phyloP scores from a whole-genome alignment of 2,329 filamentous ascomycete genomes.

The Coccinonectria pachysandricola region DNA sequence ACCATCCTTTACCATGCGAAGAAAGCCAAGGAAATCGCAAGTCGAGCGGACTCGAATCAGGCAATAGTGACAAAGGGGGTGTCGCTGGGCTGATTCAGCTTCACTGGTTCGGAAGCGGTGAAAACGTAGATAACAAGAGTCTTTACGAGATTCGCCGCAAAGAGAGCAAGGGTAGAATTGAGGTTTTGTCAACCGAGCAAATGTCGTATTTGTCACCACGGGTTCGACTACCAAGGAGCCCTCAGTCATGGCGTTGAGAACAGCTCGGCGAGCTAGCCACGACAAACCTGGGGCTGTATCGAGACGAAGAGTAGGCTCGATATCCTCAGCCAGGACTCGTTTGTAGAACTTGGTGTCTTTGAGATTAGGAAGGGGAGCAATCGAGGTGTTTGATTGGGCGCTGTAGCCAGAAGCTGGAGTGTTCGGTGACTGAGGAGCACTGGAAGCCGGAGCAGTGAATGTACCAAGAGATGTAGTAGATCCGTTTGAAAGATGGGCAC shows the following conservation, averaged over 20 bases:
- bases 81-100: slow-evolving; percentile 73
- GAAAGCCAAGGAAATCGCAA: slow-evolving; percentile 85
- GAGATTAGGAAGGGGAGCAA: slow-evolving; percentile 45
- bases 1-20: slow-evolving; percentile 85
- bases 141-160: slow-evolving; percentile 74
- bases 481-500: slow-evolving; percentile 42
- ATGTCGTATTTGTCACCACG: slow-evolving; percentile 50
- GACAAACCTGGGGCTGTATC: slow-evolving; percentile 85
- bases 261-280: slow-evolving; percentile 81
- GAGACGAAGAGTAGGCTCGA: slow-evolving; percentile 85
- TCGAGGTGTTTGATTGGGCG: slow-evolving; percentile 28
- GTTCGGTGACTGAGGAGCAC: slow-evolving; percentile 48
- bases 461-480: slow-evolving; percentile 50
- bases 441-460: slow-evolving; percentile 36
- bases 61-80: slow-evolving; percentile 85
- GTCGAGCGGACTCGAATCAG: slow-evolving; percentile 73
- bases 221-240: slow-evolving; percentile 86
- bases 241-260: slow-evolving; percentile 72
- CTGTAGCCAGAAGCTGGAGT: slow-evolving; percentile 45
- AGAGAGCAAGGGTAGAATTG: slow-evolving; percentile 66
- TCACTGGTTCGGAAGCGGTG: slow-evolving; percentile 88
- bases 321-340: slow-evolving; percentile 75
- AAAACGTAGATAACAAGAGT: slow-evolving; percentile 60
- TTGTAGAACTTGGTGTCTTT: slow-evolving; percentile 96
- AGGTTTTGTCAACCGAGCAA: slow-evolving; percentile 38